Evolutionary conservation across 345 rosid genomes (phyloP), one percentile per base, ranked within the genome.

Genomic region (Cardamine occulta): DNA sequence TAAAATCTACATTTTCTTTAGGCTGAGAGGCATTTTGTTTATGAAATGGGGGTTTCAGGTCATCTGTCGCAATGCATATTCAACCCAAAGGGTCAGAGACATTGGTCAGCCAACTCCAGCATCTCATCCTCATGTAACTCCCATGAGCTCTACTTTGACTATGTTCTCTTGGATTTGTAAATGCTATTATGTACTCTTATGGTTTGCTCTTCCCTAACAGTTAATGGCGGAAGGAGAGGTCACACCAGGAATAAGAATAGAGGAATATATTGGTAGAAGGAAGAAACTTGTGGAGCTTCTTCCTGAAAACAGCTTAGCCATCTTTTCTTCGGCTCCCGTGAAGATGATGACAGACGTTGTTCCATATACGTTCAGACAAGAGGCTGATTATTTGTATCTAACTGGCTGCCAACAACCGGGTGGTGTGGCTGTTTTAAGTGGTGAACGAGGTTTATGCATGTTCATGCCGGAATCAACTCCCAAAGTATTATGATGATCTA

Each of bases 341-440:
- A 90, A 95, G 90, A 92, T 90, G 97, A 95, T 95, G 97, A 95
- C 91, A 3, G 91, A 93, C 69, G 97, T 90, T 63, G 99, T 95
- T 24, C 97, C 97, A 2, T 92, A 95, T 73, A 87, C 92, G 40
- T 90, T 84, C 76, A 86, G 96, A 59, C 99, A 87, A 80, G 97
- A 95, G 72, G 90, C 99, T 68, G 89, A 90, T 76, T 95, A 90
- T 81, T 79, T 81, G 45, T 95, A 92, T 76, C 71, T 92, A 68
- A 92, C 99, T 17, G 99, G 97, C 48, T 95, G 96, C 82, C 92
- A 90, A 15, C 99, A 95, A 78, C 93, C 99, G 17, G 97, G 97
- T 79, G 97, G 99, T 64, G 76, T 92, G 60, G 97, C 99, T 4
- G 87, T 92, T 68, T 82, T 95, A 66, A 83, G 93, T 74, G 81